Conservation (phyloP, 129 eudicot species). For the carrot (Daucus carota) region DH1_v3.0 NC_030387.2:5446001-5446500, state of each 20-base stretch:
- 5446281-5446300: neutral
- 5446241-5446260: neutral
- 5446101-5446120: neutral
- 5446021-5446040: neutral
- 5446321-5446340: neutral
- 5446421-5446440: neutral
- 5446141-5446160: constrained; percentile 4
- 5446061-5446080: neutral
- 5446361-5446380: constrained; percentile 2
- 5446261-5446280: neutral
- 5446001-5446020: neutral
- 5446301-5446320: neutral
- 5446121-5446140: constrained; percentile 5
- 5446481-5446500: neutral
- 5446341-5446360: neutral
- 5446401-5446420: neutral
- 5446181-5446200: neutral
- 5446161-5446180: neutral
- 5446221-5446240: neutral
- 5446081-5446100: constrained; percentile 6
- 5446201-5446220: neutral
- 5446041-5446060: neutral
- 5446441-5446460: neutral
- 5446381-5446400: neutral
- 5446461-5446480: neutral